These are phyloP conservation scores for Butyriboletus loyo DNA, from an alignment of 768 basidiomycete species.

Conservation along the genomic window DNA sequence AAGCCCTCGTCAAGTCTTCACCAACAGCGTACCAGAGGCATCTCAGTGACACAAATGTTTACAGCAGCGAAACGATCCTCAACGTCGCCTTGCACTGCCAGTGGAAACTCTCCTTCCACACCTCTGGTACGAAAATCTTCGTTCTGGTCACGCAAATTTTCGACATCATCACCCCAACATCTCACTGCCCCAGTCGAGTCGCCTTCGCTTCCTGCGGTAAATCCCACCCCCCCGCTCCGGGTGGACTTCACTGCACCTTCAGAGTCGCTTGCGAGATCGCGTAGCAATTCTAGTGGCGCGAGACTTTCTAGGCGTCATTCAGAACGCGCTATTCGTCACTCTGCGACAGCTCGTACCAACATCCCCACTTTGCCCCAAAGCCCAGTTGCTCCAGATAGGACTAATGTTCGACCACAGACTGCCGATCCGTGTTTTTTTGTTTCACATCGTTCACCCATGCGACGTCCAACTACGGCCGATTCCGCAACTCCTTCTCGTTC, in stretches of 20 bases:
- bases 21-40: conserved; percentile 45
- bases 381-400: conserved; percentile 3
- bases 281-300: conserved; percentile 19
- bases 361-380: conserved; percentile 12
- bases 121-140: conserved; percentile 56
- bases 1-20: conserved; percentile 11
- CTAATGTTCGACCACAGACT: conserved; percentile 16
- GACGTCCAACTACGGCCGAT: conserved; percentile 45
- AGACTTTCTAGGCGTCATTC: conserved; percentile 47
- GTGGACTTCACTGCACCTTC: conserved; percentile 29
- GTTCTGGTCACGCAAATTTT: conserved; percentile 60
- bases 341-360: conserved; percentile 6
- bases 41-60: conserved; percentile 53
- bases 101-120: conserved; percentile 30
- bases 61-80: conserved; percentile 44
- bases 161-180: conserved; percentile 34
- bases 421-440: conserved; percentile 11
- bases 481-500: conserved; percentile 32
- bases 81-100: conserved; percentile 29
- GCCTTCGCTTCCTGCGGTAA: conserved; percentile 37
- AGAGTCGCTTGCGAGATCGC: conserved; percentile 18
- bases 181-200: conserved; percentile 31
- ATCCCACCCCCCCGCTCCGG: conserved; percentile 43
- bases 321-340: conserved; percentile 23
- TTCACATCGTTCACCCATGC: conserved; percentile 17